Percentiles rank a stretch among this genome's conserved stretches.
These are phyloP conservation scores for Talaromyces sp. DNA, from an alignment of 2,329 filamentous ascomycete genomes.

Conservation along the genomic window DNA sequence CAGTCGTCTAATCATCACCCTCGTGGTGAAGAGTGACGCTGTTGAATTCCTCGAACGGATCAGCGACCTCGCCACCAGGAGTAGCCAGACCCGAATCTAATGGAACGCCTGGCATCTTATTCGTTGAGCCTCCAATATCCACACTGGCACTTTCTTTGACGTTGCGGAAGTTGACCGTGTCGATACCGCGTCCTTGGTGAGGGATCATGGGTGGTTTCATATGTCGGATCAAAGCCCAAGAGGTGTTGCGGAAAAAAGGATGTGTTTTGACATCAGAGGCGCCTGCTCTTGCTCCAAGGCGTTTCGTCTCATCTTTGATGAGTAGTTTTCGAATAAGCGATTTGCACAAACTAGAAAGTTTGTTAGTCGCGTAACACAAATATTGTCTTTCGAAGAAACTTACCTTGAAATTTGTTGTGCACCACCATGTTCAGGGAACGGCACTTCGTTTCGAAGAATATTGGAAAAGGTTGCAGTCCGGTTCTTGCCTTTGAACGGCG, in stretches of 20 bases:
- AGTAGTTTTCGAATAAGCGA: conserved; percentile 92
- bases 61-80: conserved; percentile 73
- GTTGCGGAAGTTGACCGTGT: conserved; percentile 95
- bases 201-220: conserved; percentile 98
- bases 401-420: conserved; percentile 88
- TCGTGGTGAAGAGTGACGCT: conserved; percentile 96
- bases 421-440: conserved; percentile 85
- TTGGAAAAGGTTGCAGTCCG: conserved; percentile 97
- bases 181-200: conserved; percentile 80
- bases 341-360: conserved; percentile 73
- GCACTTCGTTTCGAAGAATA: conserved; percentile 90
- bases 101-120: conserved; percentile 69
- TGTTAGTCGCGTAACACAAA: not conserved
- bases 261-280: conserved; percentile 96
- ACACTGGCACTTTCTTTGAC: conserved; percentile 97
- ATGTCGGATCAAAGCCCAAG: conserved; percentile 95
- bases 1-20: conserved; percentile 61
- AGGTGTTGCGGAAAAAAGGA: conserved; percentile 91
- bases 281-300: conserved; percentile 87
- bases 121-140: conserved; percentile 54
- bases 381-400: conserved; percentile 36
- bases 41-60: conserved; percentile 99
- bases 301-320: conserved; percentile 95
- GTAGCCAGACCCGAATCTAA: conserved; percentile 82
- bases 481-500: conserved; percentile 99